Percentiles rank a stretch among this genome's conserved stretches.
These are phyloP conservation scores for Cercophora scortea DNA, from an alignment of 495 filamentous ascomycete species.

Conservation along the genomic window DNA sequence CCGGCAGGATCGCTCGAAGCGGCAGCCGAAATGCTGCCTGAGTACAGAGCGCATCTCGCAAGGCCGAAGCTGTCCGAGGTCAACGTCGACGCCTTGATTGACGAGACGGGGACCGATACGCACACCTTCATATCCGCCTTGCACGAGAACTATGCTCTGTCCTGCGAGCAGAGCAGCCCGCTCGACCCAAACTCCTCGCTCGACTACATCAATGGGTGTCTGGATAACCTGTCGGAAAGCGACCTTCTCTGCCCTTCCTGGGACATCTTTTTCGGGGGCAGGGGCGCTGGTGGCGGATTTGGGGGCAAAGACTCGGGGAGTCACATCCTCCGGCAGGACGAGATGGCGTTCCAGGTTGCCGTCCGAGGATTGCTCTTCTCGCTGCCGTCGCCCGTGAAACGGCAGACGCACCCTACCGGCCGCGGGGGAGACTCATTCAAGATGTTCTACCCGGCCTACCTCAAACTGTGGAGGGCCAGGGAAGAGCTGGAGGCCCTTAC, in stretches of 20 bases:
- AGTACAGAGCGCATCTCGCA: slow-evolving; percentile 52
- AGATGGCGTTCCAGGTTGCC: slow-evolving; percentile 83
- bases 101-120: slow-evolving; percentile 84
- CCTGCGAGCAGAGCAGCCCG: slow-evolving; percentile 56
- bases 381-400: slow-evolving; percentile 76
- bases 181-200: slow-evolving; percentile 44
- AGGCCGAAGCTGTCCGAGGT: slow-evolving; percentile 64
- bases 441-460: slow-evolving; percentile 79
- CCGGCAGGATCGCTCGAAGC: slow-evolving; percentile 21
- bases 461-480: slow-evolving; percentile 67
- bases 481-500: slow-evolving; percentile 71
- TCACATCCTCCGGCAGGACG: slow-evolving; percentile 78
- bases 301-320: slow-evolving; percentile 45
- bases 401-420: slow-evolving; percentile 39
- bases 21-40: slow-evolving; percentile 44
- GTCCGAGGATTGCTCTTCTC: slow-evolving; percentile 76
- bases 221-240: slow-evolving; percentile 77
- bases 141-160: slow-evolving; percentile 89
- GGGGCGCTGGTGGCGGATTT: slow-evolving; percentile 35
- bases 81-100: slow-evolving; percentile 63
- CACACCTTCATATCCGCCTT: slow-evolving; percentile 84
- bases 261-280: slow-evolving; percentile 44
- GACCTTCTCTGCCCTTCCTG: slow-evolving; percentile 65
- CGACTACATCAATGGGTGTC: slow-evolving; percentile 63
- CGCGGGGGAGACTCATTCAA: slow-evolving; percentile 55